These are phyloP conservation scores for Dactylellina drechsleri DNA, from an alignment of 2,329 filamentous ascomycete genomes.

Conservation along the genomic window DNA sequence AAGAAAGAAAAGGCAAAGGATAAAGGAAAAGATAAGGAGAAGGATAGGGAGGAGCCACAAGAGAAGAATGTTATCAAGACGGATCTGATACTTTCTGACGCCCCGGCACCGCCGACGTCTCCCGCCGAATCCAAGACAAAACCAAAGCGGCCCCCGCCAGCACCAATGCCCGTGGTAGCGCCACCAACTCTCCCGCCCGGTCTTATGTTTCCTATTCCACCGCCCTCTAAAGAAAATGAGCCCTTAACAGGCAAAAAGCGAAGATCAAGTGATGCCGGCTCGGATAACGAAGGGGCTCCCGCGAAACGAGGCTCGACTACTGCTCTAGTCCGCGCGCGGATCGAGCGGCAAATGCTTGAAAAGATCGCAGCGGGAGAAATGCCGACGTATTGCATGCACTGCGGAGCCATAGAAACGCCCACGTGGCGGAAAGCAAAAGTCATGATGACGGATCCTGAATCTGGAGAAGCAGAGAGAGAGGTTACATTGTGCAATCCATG, in stretches of 20 bases:
- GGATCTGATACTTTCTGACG: constrained; percentile 31
- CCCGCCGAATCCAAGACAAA: constrained; percentile 32
- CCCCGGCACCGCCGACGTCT: constrained; percentile 27
- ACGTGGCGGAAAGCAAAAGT: constrained; percentile 93
- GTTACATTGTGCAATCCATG: constrained; percentile 92
- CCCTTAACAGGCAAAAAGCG: constrained; percentile 21
- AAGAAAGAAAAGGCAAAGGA: constrained; percentile 34
- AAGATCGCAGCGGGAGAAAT: constrained; percentile 81
- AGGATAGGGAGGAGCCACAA: constrained; percentile 4
- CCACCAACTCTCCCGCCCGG: constrained; percentile 29
- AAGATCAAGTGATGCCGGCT: constrained; percentile 45
- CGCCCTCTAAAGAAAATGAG: constrained; percentile 29
- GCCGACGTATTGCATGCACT: constrained; percentile 90
- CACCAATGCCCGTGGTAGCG: constrained; percentile 25
- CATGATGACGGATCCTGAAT: constrained; percentile 62
- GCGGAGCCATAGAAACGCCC: constrained; percentile 92
- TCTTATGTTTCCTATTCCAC: constrained; percentile 21
- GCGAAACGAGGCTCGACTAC: constrained; percentile 55
- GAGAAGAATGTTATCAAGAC: constrained; percentile 35
- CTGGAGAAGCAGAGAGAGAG: constrained; percentile 74
- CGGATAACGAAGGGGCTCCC: constrained; percentile 38
- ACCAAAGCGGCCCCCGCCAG: constrained; percentile 21
- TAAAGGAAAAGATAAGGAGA: constrained; percentile 11
- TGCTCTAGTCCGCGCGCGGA: constrained; percentile 54
- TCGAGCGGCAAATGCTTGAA: constrained; percentile 52